A percentile compares a stretch with the other conserved stretches of the same genome.
phyloP scores from a whole-genome alignment of 805 yeast species.

The Candida saitoana region DNA sequence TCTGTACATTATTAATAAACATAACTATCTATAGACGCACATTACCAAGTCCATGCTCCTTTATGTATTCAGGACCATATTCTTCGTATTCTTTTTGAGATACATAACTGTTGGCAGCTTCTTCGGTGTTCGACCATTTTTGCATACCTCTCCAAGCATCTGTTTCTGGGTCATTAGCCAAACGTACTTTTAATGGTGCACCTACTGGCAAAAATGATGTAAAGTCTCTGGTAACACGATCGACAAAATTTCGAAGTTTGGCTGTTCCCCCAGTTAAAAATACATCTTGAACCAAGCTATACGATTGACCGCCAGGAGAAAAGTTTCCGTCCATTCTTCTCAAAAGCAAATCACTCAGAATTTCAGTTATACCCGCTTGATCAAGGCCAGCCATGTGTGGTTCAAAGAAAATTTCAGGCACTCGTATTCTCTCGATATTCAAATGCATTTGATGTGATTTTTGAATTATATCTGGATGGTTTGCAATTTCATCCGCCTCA shows the following conservation, averaged over 20 bases:
- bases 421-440: conserved; percentile 84
- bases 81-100: conserved; percentile 78
- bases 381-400: conserved; percentile 94
- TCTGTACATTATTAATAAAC: conserved; percentile 5
- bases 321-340: conserved; percentile 58
- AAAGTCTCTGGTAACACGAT: conserved; percentile 68
- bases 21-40: conserved; percentile 23
- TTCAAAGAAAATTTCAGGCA: conserved; percentile 89
- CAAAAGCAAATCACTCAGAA: conserved; percentile 61
- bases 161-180: conserved; percentile 61
- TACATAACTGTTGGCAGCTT: conserved; percentile 46
- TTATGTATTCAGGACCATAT: conserved; percentile 83
- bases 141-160: conserved; percentile 98
- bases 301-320: conserved; percentile 49
- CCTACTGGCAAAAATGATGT: conserved; percentile 67
- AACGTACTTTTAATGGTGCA: conserved; percentile 54
- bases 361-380: conserved; percentile 88
- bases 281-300: conserved; percentile 55
- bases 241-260: conserved; percentile 57
- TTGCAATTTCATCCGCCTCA: conserved; percentile 40
- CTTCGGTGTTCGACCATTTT: conserved; percentile 57
- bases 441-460: conserved; percentile 88
- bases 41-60: conserved; percentile 81
- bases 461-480: conserved; percentile 62
- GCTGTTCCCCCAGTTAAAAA: conserved; percentile 87